Conservation (phyloP, 148 eudicot species). For the Persicaria tinctoria region DNA sequence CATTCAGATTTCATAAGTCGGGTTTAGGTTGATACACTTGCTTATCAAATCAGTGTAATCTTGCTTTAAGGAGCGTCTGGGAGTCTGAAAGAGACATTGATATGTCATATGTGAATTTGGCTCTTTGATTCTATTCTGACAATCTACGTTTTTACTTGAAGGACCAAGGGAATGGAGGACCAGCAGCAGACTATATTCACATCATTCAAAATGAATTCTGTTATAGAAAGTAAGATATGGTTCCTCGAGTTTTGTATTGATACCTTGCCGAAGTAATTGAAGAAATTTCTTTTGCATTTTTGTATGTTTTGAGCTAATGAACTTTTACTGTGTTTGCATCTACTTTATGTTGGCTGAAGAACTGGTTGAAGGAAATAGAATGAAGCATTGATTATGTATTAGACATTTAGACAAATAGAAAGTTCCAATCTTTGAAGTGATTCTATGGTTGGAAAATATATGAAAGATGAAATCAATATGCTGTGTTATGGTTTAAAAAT, state of each 20-base stretch:
- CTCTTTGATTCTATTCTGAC: neutral
- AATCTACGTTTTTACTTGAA: conserved; percentile 10
- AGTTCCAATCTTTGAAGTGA: neutral
- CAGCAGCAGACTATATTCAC: conserved; percentile 22
- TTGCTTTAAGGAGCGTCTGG: no score
- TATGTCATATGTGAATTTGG: neutral
- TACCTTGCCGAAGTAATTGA: neutral
- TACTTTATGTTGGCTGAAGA: neutral
- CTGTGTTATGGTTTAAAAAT: neutral
- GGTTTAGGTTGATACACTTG: no score
- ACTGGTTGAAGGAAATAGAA: neutral
- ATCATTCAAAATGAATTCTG: conserved; percentile 31
- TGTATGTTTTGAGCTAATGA: neutral
- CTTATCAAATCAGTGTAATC: no score
- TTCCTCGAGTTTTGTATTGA: neutral
- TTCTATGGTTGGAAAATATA: neutral
- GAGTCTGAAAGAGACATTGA: neutral
- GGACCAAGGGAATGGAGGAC: conserved; percentile 20
- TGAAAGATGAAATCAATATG: neutral
- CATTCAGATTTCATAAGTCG: neutral
- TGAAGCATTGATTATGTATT: neutral
- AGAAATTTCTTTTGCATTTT: neutral
- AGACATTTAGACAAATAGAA: neutral
- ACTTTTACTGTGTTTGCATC: neutral
- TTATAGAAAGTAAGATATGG: conserved; percentile 30